phyloP scores from a whole-genome alignment of 441 rosid genomes.

The Lepidium campestre region DNA sequence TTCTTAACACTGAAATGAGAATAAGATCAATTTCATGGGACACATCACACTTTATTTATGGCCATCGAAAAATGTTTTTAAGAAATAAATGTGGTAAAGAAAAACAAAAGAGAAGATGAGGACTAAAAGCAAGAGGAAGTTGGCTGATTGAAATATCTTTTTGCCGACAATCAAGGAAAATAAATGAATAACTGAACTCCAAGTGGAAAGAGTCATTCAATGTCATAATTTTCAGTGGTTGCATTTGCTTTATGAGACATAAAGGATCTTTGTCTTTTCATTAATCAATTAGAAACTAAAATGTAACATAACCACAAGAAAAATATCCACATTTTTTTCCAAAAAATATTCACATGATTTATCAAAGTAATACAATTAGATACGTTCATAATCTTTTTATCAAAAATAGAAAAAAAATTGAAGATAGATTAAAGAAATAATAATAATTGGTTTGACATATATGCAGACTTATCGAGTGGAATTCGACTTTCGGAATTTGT shows the following conservation, averaged over 20 bases:
- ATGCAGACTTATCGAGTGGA: too few relatives aligned
- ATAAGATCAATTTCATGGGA: not conserved
- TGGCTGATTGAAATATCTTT: slow-evolving; percentile 19
- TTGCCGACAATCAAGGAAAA: slow-evolving; percentile 27
- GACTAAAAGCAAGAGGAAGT: not conserved
- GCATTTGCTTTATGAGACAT: slow-evolving; percentile 25
- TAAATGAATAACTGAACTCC: slow-evolving; percentile 13
- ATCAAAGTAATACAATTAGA: too few relatives aligned
- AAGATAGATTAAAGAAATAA: too few relatives aligned
- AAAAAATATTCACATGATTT: not conserved
- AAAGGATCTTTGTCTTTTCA: slow-evolving; percentile 24
- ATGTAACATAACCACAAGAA: slow-evolving; percentile 19
- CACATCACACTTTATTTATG: slow-evolving; percentile 6
- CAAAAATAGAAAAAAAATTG: too few relatives aligned
- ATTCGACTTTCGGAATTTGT: too few relatives aligned
- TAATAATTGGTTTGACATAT: too few relatives aligned
- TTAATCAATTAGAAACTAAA: slow-evolving; percentile 15
- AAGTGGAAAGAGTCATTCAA: slow-evolving; percentile 18
- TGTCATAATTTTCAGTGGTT: slow-evolving; percentile 15
- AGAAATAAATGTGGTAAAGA: not conserved
- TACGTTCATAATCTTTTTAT: too few relatives aligned
- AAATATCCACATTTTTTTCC: slow-evolving; percentile 1
- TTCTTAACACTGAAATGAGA: slow-evolving; percentile 7
- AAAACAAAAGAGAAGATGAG: not conserved
- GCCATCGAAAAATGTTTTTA: not conserved